These are phyloP conservation scores for Podospora bellae-mahoneyi DNA, from an alignment of 495 filamentous ascomycete species.

Conservation along the genomic window DNA sequence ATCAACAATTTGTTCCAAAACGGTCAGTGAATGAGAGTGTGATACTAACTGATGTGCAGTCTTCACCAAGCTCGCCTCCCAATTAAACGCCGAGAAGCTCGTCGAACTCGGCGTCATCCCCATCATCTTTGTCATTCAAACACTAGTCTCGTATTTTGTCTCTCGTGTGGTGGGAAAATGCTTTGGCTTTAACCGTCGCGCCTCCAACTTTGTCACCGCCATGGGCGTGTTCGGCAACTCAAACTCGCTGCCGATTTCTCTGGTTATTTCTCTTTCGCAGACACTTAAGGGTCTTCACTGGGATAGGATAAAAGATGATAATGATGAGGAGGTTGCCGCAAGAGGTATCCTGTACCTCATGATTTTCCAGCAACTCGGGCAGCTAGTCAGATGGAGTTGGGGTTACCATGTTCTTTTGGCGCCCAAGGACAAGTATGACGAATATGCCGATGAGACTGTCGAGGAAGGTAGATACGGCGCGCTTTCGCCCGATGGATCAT, in stretches of 20 bases:
- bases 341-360: constrained; percentile 92
- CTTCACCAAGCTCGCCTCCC: constrained; percentile 95
- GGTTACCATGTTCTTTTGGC: constrained; percentile 90
- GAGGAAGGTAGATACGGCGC: constrained; percentile 66
- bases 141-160: constrained; percentile 74
- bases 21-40: background rate
- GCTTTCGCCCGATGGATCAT: constrained; percentile 21
- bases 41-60: constrained; percentile 49
- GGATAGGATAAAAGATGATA: constrained; percentile 85
- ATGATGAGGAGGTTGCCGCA: constrained; percentile 90
- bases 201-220: constrained; percentile 88
- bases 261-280: constrained; percentile 88
- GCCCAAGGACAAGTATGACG: constrained; percentile 66
- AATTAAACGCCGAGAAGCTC: constrained; percentile 86
- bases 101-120: constrained; percentile 89
- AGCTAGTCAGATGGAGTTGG: constrained; percentile 96
- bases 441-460: constrained; percentile 52
- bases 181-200: constrained; percentile 77
- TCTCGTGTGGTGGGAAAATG: constrained; percentile 64
- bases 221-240: constrained; percentile 99
- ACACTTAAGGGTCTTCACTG: constrained; percentile 90
- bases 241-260: constrained; percentile 94
- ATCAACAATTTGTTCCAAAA: background rate
- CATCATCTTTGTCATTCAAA: constrained; percentile 85
- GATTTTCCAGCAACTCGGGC: constrained; percentile 96